phyloP scores from a whole-genome alignment of 805 yeast genomes.

The Saturnispora quitensis region DNA sequence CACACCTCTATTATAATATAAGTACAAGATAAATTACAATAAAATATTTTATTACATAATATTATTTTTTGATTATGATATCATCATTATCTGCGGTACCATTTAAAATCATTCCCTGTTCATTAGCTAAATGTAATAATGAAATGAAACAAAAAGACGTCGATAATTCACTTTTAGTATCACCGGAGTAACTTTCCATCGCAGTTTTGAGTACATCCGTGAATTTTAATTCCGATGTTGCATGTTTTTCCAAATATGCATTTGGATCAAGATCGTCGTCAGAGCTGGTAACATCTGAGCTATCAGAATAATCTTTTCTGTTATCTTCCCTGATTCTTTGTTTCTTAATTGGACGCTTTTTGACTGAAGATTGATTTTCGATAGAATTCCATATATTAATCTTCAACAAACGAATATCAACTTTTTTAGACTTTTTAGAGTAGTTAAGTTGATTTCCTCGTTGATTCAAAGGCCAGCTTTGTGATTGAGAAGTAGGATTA shows the following conservation, averaged over 20 bases:
- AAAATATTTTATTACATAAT: neutral
- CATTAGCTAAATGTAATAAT: slow-evolving; percentile 41
- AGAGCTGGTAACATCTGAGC: neutral
- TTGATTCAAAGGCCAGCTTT: neutral
- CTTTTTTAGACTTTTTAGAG: slow-evolving; percentile 40
- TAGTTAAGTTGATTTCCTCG: slow-evolving; percentile 21
- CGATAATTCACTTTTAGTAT: slow-evolving; percentile 34
- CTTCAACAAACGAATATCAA: slow-evolving; percentile 38
- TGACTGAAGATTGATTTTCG: slow-evolving; percentile 20
- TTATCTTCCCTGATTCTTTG: neutral
- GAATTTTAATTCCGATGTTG: slow-evolving; percentile 18
- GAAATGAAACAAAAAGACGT: slow-evolving; percentile 45
- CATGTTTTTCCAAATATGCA: slow-evolving; percentile 1
- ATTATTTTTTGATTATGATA: slow-evolving; percentile 24
- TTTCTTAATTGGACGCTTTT: slow-evolving; percentile 23
- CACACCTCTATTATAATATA: neutral
- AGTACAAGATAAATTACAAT: neutral
- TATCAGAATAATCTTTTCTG: neutral
- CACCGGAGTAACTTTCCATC: slow-evolving; percentile 29
- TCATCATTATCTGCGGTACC: slow-evolving; percentile 30
- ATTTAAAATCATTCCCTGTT: slow-evolving; percentile 34
- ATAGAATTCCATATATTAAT: slow-evolving; percentile 38
- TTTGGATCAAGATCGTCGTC: slow-evolving; percentile 1
- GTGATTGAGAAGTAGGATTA: neutral
- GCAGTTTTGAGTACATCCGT: slow-evolving; percentile 30